Evolutionary conservation across 108 stramenopile species (phyloP).

Genomic region (Seminavis robusta): DNA sequence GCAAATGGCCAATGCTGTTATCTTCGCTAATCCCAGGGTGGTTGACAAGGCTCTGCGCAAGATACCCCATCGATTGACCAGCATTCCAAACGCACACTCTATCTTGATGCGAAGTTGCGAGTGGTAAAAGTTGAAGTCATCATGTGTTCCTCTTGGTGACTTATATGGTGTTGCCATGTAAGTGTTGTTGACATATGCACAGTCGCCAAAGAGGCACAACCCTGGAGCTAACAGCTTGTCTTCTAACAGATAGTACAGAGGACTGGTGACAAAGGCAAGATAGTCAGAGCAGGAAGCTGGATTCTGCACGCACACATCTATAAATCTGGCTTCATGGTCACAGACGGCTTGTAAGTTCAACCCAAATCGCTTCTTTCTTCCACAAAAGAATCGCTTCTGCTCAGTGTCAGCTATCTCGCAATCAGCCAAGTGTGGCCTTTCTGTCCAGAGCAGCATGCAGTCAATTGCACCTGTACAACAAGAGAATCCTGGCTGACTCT

Average conservation of each 20-base stretch:
- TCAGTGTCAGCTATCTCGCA: slow-evolving; percentile 6
- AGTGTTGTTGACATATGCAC: slow-evolving; percentile 23
- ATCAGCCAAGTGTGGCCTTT: slow-evolving; percentile 14
- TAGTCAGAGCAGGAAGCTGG: slow-evolving; percentile 7
- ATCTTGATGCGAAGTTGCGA: slow-evolving; percentile 9
- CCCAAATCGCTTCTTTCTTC: slow-evolving; percentile 32
- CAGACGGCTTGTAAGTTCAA: slow-evolving; percentile 23
- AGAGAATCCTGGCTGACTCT: slow-evolving; percentile 7
- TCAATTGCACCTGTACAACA: slow-evolving; percentile 37
- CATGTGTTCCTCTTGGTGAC: slow-evolving; percentile 24
- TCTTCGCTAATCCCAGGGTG: background rate
- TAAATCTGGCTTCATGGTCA: slow-evolving; percentile 11
- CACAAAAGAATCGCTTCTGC: slow-evolving; percentile 23
- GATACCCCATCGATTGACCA: slow-evolving; percentile 14
- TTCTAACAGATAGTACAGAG: background rate
- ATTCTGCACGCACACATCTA: slow-evolving; percentile 17
- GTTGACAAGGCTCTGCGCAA: background rate
- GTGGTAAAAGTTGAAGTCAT: slow-evolving; percentile 32
- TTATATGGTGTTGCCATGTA: slow-evolving; percentile 34
- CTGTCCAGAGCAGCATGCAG: slow-evolving; percentile 34
- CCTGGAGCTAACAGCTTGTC: too few relatives aligned
- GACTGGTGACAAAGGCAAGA: slow-evolving; percentile 16
- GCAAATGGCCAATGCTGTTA: background rate
- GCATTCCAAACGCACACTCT: slow-evolving; percentile 33
- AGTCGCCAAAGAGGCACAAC: slow-evolving; percentile 25